Conservation (phyloP, 441 rosid species). For the Pelargonium australe region DNA sequence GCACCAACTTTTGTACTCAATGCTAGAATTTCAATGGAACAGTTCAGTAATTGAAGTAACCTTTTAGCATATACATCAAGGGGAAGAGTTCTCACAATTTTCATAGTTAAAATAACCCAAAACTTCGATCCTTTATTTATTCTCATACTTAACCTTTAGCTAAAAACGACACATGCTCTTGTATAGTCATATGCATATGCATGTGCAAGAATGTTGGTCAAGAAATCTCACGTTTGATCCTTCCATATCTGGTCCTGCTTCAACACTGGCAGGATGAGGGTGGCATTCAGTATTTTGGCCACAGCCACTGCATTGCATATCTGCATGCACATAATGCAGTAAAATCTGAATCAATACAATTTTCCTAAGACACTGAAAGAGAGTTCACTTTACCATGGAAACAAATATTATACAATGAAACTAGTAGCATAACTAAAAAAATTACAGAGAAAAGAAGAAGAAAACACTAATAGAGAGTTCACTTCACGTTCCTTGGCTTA, state of each 20-base stretch:
- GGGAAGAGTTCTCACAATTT: no score
- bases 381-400: neutral
- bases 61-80: no score
- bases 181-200: neutral
- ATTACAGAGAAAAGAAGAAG: neutral
- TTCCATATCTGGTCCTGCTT: conserved; percentile 99
- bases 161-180: no score
- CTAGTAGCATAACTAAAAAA: neutral
- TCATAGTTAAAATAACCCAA: no score
- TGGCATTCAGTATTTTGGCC: conserved; percentile 96
- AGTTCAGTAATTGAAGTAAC: no score
- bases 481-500: neutral
- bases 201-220: neutral
- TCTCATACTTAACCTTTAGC: no score
- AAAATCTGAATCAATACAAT: conserved; percentile 18
- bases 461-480: neutral
- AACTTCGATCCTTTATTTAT: no score
- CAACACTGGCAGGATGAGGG: conserved; percentile 89
- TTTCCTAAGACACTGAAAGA: neutral
- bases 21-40: no score
- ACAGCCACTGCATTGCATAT: conserved; percentile 99
- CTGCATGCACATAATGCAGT: conserved; percentile 39
- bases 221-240: conserved; percentile 77
- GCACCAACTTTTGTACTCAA: no score
- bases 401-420: neutral